Conservation (phyloP, 2,329 filamentous ascomycete species). For the Ceratocystis huliohia region DNA sequence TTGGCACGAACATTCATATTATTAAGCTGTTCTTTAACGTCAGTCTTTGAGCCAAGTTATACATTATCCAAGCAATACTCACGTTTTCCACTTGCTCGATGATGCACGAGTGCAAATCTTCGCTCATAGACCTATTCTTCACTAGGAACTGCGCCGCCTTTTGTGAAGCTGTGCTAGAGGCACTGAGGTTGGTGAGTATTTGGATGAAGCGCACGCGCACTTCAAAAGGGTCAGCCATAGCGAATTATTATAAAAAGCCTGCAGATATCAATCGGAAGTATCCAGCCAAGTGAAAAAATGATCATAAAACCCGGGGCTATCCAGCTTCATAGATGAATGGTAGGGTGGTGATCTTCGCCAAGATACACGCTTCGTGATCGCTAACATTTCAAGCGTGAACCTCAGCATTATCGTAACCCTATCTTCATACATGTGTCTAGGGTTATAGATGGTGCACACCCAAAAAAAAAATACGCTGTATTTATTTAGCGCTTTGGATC, state of each 20-base stretch:
- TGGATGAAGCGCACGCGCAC: conserved; percentile 94
- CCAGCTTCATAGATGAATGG: neutral
- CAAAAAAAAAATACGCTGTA: neutral
- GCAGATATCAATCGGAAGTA: neutral
- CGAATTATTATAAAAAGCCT: conserved; percentile 16
- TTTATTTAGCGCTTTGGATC: conserved; percentile 12
- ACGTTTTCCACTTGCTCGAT: conserved; percentile 85
- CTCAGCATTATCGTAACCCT: neutral
- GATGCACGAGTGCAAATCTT: conserved; percentile 95
- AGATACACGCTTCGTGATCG: no score
- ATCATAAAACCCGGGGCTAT: neutral
- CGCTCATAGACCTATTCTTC: conserved; percentile 86
- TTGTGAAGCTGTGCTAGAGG: conserved; percentile 74
- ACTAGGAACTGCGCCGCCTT: conserved; percentile 93
- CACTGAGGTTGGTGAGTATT: conserved; percentile 81
- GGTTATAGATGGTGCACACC: neutral
- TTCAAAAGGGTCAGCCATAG: conserved; percentile 77
- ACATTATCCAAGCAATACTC: conserved; percentile 24
- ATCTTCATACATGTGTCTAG: neutral
- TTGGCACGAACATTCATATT: conserved; percentile 96
- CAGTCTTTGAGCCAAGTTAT: neutral
- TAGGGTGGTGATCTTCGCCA: neutral
- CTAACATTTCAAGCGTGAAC: neutral
- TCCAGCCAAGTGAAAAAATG: neutral
- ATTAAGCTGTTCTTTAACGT: conserved; percentile 39